Evolutionary conservation across 108 stramenopile species (phyloP).

Genomic region (Conticribra guillardii): DNA sequence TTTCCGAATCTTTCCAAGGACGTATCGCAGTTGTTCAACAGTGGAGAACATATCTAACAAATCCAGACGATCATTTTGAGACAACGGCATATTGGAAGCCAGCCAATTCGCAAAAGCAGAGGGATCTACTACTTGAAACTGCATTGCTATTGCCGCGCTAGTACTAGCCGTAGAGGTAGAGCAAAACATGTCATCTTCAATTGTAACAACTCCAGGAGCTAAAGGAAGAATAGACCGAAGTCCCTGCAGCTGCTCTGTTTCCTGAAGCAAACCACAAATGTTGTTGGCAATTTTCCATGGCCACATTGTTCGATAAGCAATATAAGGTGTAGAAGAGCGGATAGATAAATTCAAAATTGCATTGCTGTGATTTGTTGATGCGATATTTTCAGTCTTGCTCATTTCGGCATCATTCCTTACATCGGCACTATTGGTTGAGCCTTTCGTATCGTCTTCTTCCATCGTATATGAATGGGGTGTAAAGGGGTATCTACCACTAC

Average conservation of each 20-base stretch:
- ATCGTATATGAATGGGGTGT: not conserved
- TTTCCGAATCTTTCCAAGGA: constrained; percentile 50
- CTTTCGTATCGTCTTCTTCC: constrained; percentile 1
- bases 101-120: constrained; percentile 77
- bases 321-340: constrained; percentile 25
- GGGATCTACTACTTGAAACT: constrained; percentile 43
- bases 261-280: constrained; percentile 42
- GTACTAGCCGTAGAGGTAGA: not conserved
- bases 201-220: constrained; percentile 16
- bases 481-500: constrained; percentile 25
- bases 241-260: constrained; percentile 34
- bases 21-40: constrained; percentile 53
- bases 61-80: constrained; percentile 60
- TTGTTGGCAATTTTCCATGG: constrained; percentile 64
- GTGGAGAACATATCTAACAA: constrained; percentile 57
- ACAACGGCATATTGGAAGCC: constrained; percentile 71
- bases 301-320: constrained; percentile 55
- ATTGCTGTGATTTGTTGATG: constrained; percentile 8
- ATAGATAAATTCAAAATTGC: constrained; percentile 25
- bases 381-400: not conserved
- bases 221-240: constrained; percentile 49
- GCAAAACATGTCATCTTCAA: not conserved
- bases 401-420: not conserved
- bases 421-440: not conserved
- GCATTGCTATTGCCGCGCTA: not conserved